phyloP scores from a whole-genome alignment of 768 basidiomycete species.

The Russula lepida region DNA sequence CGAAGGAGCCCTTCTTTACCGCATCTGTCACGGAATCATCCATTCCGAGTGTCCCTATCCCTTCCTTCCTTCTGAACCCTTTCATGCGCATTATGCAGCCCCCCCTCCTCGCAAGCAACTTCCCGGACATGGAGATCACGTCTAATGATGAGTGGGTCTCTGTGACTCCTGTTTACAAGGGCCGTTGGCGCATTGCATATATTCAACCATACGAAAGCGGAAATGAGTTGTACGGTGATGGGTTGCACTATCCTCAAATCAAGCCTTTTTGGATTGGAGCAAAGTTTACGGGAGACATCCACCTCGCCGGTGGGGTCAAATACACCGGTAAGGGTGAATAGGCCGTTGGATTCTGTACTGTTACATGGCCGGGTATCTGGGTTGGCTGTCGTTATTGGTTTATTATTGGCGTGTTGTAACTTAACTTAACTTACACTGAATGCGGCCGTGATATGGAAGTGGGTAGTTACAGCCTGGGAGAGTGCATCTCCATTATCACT shows the following conservation, averaged over 20 bases:
- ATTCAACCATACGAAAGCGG: neutral
- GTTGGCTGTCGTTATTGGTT: neutral
- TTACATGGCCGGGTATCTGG: neutral
- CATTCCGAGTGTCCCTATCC: slow-evolving; percentile 9
- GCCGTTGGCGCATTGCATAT: slow-evolving; percentile 9
- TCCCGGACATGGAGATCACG: neutral
- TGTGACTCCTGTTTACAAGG: slow-evolving; percentile 3
- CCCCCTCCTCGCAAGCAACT: neutral
- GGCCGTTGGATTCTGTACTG: neutral
- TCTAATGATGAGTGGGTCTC: slow-evolving; percentile 7
- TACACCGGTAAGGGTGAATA: neutral
- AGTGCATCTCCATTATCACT: too few relatives aligned
- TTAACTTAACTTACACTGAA: too few relatives aligned
- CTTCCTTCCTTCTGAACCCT: neutral
- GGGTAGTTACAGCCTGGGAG: too few relatives aligned
- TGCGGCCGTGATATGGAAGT: neutral
- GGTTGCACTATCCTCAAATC: slow-evolving; percentile 1
- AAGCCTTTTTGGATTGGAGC: slow-evolving; percentile 6
- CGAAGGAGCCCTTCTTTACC: slow-evolving; percentile 12
- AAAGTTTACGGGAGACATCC: slow-evolving; percentile 8
- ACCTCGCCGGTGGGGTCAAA: neutral
- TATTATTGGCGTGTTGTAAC: neutral
- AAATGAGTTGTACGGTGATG: slow-evolving; percentile 9
- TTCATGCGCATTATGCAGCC: slow-evolving; percentile 5
- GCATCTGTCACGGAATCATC: slow-evolving; percentile 11